Percentiles rank a stretch among this genome's conserved stretches.
Conservation (phyloP, 352 stramenopile species). For the Pythium brassicae region DNA sequence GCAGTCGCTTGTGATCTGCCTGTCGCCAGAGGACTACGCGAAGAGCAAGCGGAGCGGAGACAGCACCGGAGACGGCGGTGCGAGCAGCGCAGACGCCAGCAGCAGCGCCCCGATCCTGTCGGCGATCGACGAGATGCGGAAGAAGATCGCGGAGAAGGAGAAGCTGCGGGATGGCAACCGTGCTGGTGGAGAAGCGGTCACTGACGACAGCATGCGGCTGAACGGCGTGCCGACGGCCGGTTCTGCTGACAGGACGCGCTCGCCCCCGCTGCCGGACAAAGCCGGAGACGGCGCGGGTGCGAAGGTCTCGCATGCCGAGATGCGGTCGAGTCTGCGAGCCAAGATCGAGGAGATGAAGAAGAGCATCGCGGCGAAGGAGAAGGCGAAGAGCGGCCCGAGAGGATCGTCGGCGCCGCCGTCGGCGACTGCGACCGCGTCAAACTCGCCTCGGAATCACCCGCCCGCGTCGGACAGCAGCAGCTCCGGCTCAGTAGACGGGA, state of each 20-base stretch:
- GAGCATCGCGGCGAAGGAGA: conserved; percentile 25
- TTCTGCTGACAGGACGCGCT: too few species aligned
- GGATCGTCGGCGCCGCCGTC: not conserved
- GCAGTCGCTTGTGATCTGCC: conserved; percentile 66
- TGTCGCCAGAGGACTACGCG: conserved; percentile 48
- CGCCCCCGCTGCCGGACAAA: not conserved
- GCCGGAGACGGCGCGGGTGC: not conserved
- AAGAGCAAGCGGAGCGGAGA: conserved; percentile 17
- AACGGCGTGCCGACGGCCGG: too few species aligned
- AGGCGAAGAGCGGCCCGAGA: conserved; percentile 8
- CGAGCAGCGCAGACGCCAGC: conserved; percentile 1
- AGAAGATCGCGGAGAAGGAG: conserved; percentile 52
- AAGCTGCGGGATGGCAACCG: conserved; percentile 24
- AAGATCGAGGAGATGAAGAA: conserved; percentile 27
- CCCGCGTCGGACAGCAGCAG: not conserved
- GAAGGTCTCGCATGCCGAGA: not conserved
- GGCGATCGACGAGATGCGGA: conserved; percentile 51
- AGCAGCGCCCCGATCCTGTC: conserved; percentile 18
- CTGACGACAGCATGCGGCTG: not conserved
- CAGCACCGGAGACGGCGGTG: not conserved
- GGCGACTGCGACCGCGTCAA: not conserved
- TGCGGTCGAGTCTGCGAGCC: conserved; percentile 8
- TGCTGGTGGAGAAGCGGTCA: not conserved
- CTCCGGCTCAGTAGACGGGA: not conserved
- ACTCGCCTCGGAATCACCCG: not conserved